Conservation (phyloP, 768 basidiomycete genomes). For the Favolaschia claudopus region DNA sequence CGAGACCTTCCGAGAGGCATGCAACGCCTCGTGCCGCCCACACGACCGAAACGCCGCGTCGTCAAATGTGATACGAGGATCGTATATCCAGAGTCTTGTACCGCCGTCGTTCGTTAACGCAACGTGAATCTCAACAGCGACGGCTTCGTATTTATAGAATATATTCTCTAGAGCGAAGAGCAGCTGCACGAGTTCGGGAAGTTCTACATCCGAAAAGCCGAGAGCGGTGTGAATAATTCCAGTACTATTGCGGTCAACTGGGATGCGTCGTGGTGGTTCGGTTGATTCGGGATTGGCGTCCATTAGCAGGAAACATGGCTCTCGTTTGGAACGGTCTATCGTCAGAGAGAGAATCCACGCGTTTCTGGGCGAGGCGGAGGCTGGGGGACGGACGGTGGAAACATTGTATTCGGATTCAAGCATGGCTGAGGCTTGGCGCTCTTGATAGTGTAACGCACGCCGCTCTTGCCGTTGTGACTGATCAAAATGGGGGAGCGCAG, state of each 20-base stretch:
- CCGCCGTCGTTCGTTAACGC: neutral
- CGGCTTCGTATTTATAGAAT: constrained; percentile 18
- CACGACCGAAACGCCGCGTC: constrained; percentile 18
- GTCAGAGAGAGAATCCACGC: neutral
- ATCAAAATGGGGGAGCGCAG: neutral
- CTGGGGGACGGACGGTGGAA: neutral
- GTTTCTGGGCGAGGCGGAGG: neutral
- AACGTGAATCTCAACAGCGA: neutral
- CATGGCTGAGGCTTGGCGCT: too few species aligned
- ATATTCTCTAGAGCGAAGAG: too few species aligned
- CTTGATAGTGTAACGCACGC: too few species aligned
- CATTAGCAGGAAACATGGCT: constrained; percentile 6
- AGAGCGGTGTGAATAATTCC: neutral
- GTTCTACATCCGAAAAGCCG: too few species aligned
- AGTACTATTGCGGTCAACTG: neutral
- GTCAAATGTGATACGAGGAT: constrained; percentile 14
- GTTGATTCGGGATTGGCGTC: neutral
- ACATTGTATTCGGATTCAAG: neutral
- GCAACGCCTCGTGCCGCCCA: constrained; percentile 6
- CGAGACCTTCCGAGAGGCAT: constrained; percentile 15
- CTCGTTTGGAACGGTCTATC: constrained; percentile 14
- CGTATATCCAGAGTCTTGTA: neutral
- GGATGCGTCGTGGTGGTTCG: neutral
- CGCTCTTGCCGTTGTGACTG: too few species aligned
- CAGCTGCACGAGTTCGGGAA: too few species aligned